phyloP scores from a whole-genome alignment of 2,329 filamentous ascomycete genomes.

The Aspergillus latus region DNA sequence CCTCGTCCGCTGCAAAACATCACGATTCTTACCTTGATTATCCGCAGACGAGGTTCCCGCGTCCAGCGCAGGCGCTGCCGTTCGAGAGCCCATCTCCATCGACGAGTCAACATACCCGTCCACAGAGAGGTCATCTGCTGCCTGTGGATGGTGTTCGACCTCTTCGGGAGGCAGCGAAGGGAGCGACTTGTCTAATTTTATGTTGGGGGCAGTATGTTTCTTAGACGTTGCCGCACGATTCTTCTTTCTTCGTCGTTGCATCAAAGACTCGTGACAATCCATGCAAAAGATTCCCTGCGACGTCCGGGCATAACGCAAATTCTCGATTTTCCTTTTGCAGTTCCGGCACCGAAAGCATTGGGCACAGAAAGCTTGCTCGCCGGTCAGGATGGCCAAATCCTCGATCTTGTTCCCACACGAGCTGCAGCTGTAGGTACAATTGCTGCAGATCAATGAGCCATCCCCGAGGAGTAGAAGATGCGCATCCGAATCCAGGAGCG shows the following conservation, averaged over 20 bases:
- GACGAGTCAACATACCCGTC: constrained; percentile 62
- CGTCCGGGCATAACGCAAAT: constrained; percentile 92
- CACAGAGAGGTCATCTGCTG: constrained; percentile 57
- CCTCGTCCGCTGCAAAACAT: not conserved
- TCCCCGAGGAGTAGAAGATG: constrained; percentile 96
- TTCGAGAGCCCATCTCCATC: constrained; percentile 27
- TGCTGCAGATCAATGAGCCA: constrained; percentile 97
- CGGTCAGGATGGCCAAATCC: constrained; percentile 93
- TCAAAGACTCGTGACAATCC: constrained; percentile 95
- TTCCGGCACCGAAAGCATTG: constrained; percentile 97
- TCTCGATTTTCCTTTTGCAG: constrained; percentile 98
- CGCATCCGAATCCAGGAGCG: constrained; percentile 94
- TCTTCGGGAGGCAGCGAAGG: constrained; percentile 81
- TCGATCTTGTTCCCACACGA: constrained; percentile 98
- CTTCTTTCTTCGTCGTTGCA: constrained; percentile 86
- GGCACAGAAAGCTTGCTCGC: constrained; percentile 96
- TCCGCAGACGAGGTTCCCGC: constrained; percentile 26
- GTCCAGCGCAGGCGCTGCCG: constrained; percentile 26
- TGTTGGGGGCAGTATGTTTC: constrained; percentile 45
- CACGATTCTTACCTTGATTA: constrained; percentile 31
- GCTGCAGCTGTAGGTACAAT: constrained; percentile 98
- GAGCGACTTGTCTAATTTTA: constrained; percentile 85
- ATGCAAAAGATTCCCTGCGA: constrained; percentile 99
- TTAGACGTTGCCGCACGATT: constrained; percentile 61
- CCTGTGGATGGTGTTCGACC: constrained; percentile 60